Base-by-base conservation (phyloP, 257 asterid species). In the Prunella vulgaris region DNA sequence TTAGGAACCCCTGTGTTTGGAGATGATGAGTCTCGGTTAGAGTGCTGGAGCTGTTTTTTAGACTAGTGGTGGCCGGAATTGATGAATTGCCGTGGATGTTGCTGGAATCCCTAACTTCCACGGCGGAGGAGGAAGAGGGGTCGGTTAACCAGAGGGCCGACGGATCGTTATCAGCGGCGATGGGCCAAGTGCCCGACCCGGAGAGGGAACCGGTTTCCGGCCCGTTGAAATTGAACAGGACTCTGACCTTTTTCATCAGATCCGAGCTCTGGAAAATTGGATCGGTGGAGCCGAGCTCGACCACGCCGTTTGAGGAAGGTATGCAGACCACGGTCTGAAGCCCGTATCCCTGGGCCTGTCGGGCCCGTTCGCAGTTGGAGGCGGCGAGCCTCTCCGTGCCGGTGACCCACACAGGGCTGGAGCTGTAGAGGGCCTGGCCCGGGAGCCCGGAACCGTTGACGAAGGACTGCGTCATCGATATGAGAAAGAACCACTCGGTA, bases 231-330 rank as follows among this genome's bases (percentile, higher is more conserved):
- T 82, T 84, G 73, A 92, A 92, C 17, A 92, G 65, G 15, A 75
- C 64, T 51, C 87, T 78, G 56, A 89, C 96, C 89, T 86, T 86
- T 62, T 82, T 86, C 95, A 86, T 81, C 71, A 92, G 83, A 84
- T 89, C 96, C 3, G 85, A 73, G 73, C 84, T 89, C 75, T 89
- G 93, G 66, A 72, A 85, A 25, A 92, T 87, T 63, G 84, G 14
- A 1, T 85, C 97, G 5, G 94, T 81, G 1, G 97, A 92, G 7
- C 96, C 98, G 48, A 92, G 84, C 89, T 92, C 98, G 0, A 92
- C 97, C 13, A 92, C 96, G 32, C 96, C 98, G 77, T 79, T 92
- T 6, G 88, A 76, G 2, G 86, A 77, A 0, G 98, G 98, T 1
- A 92, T 76, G 62, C 95, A 87, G 0, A 88, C 98, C 22, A 92